These are phyloP conservation scores for Claviceps pusilla DNA, from an alignment of 2,329 filamentous ascomycete genomes.

Conservation along the genomic window DNA sequence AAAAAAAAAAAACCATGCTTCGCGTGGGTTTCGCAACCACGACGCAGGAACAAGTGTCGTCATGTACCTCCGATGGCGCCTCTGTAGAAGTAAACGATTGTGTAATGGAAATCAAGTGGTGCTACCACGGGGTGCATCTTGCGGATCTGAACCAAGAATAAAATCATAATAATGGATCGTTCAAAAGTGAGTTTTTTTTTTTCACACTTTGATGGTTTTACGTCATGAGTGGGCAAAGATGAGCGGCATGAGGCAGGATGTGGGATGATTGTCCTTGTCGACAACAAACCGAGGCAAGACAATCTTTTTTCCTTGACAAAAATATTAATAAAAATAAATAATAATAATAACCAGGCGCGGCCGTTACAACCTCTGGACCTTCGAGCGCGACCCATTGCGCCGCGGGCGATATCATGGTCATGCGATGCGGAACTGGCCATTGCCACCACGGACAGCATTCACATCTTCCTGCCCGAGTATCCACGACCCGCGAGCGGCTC, in stretches of 20 bases:
- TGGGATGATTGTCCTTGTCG: no score
- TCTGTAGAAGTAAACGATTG: neutral
- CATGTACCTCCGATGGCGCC: neutral
- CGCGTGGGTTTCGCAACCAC: neutral
- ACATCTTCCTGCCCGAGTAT: conserved; percentile 35
- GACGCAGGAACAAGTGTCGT: no score
- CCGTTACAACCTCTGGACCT: conserved; percentile 33
- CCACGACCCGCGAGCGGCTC: conserved; percentile 9
- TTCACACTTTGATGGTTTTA: neutral
- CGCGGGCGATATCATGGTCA: conserved; percentile 34
- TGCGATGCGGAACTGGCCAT: conserved; percentile 43
- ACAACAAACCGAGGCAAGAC: no score
- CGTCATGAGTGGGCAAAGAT: neutral
- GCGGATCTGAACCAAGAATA: neutral
- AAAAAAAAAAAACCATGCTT: neutral
- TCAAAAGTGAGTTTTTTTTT: conserved; percentile 1
- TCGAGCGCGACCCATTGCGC: conserved; percentile 27
- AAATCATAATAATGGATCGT: neutral
- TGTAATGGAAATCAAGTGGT: neutral
- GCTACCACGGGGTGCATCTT: neutral
- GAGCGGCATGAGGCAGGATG: no score
- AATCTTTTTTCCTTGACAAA: no score
- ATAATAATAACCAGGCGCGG: conserved; percentile 20
- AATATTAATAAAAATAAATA: no score
- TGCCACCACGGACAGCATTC: conserved; percentile 39